These are phyloP conservation scores for Bidens hawaiensis DNA, from an alignment of 140 eudicot species.

Conservation along the genomic window DNA sequence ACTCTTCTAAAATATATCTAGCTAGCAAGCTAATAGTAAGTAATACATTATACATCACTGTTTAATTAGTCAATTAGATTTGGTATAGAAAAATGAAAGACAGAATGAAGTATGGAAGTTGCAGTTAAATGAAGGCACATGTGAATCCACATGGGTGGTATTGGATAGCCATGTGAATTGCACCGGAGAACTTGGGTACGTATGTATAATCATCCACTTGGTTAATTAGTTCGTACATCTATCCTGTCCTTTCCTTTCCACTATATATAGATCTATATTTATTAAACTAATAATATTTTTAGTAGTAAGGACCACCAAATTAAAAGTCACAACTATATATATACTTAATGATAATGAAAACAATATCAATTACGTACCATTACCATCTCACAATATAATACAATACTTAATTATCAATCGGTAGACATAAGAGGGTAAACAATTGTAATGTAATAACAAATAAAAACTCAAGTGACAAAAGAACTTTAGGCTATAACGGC, in stretches of 20 bases:
- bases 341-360: neutral
- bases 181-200: neutral
- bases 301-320: neutral
- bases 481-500: too few species aligned
- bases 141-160: slow-evolving; percentile 23
- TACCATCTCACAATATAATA: neutral
- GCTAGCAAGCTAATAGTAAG: too few species aligned
- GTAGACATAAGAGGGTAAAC: too few species aligned
- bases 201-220: slow-evolving; percentile 6
- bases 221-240: slow-evolving; percentile 19
- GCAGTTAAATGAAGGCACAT: too few species aligned
- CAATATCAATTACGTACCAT: neutral
- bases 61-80: too few species aligned
- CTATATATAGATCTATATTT: neutral
- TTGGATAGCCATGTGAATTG: slow-evolving; percentile 26
- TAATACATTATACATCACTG: too few species aligned
- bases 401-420: too few species aligned
- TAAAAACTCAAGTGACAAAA: too few species aligned
- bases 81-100: neutral
- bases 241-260: slow-evolving; percentile 15
- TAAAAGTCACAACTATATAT: neutral
- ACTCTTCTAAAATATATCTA: too few species aligned
- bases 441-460: too few species aligned
- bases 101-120: neutral
- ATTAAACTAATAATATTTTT: neutral